phyloP scores from a whole-genome alignment of 257 asterid species.

The Nicotiana sylvestris region DNA sequence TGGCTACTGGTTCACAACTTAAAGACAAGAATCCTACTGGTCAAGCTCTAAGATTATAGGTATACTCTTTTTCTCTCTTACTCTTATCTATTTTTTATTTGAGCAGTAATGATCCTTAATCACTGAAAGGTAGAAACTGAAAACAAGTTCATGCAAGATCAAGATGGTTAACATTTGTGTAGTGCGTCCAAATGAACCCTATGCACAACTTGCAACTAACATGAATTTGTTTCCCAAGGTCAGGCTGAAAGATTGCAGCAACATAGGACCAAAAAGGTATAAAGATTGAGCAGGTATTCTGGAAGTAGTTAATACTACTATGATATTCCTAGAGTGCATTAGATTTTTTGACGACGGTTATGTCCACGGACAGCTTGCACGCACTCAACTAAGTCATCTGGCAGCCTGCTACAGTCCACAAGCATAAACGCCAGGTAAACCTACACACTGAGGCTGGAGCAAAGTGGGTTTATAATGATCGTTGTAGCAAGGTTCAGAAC shows the following conservation, averaged over 20 bases:
- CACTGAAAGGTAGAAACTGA: neutral
- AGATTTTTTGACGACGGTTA: neutral
- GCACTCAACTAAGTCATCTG: neutral
- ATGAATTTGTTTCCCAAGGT: neutral
- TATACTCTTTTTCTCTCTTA: neutral
- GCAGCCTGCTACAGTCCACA: neutral
- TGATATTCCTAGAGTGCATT: neutral
- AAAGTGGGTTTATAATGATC: neutral
- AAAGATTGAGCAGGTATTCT: neutral
- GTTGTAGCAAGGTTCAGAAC: neutral
- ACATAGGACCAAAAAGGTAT: neutral
- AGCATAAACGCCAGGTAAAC: neutral
- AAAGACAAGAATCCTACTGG: neutral
- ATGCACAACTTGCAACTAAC: neutral
- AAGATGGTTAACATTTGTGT: neutral
- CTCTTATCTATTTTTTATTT: neutral
- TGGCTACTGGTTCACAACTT: neutral
- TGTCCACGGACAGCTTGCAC: neutral
- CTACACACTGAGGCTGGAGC: neutral
- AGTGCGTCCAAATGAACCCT: neutral
- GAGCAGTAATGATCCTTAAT: neutral
- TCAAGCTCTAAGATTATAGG: neutral
- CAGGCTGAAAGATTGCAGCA: neutral
- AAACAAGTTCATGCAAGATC: neutral
- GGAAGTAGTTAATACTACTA: neutral